Percentiles rank a stretch among this genome's conserved stretches.
phyloP scores from a whole-genome alignment of 129 eudicot species.

The Solidago caesia region DNA sequence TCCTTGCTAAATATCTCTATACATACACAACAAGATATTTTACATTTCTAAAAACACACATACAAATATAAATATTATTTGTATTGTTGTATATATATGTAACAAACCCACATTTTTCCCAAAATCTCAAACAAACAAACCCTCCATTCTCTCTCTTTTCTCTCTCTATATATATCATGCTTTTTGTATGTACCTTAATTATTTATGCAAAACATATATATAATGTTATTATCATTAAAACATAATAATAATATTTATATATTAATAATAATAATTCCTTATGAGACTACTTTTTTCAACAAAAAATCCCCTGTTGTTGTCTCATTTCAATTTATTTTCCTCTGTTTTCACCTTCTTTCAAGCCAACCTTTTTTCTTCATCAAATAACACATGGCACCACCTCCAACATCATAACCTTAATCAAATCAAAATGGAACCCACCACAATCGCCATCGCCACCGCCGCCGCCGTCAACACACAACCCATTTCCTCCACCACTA shows the following conservation, averaged over 20 bases:
- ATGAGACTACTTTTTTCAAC: constrained; percentile 37
- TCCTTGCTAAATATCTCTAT: too few species aligned
- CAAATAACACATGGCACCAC: constrained; percentile 13
- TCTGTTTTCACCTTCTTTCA: constrained; percentile 27
- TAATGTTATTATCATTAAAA: not conserved
- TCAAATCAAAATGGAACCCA: constrained; percentile 21
- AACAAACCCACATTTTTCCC: constrained; percentile 27
- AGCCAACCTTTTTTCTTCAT: constrained; percentile 10
- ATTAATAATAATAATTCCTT: constrained; percentile 7
- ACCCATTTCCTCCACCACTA: not conserved
- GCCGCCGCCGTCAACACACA: not conserved
- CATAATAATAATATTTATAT: not conserved
- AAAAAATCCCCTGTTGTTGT: constrained; percentile 2
- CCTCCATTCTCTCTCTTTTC: not conserved
- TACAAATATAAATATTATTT: constrained; percentile 1
- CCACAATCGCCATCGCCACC: constrained; percentile 23
- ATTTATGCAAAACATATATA: too few species aligned
- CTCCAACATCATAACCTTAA: not conserved
- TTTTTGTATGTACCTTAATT: constrained; percentile 22
- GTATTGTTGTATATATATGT: constrained; percentile 9
- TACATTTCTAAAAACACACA: too few species aligned
- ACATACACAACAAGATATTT: too few species aligned
- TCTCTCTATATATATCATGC: constrained; percentile 18
- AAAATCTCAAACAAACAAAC: constrained; percentile 16
- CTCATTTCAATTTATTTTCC: constrained; percentile 28